Evolutionary conservation across 2,329 filamentous ascomycete species (phyloP).

Genomic region (Aspergillus niger): DNA sequence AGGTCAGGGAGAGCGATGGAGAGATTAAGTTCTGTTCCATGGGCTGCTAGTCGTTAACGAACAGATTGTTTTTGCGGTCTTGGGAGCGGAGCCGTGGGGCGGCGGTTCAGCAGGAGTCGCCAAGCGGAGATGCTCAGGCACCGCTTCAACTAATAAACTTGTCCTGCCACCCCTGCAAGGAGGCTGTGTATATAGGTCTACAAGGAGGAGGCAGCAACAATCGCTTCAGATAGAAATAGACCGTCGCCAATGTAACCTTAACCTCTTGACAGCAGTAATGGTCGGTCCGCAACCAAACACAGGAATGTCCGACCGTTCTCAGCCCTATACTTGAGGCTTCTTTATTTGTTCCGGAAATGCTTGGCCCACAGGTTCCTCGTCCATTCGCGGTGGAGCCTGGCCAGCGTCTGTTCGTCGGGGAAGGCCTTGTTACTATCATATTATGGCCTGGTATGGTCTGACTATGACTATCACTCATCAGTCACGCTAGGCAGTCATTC

Average conservation of each 20-base stretch:
- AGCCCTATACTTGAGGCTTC: slow-evolving; percentile 3
- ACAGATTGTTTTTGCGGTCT: slow-evolving; percentile 14
- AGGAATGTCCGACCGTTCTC: not conserved
- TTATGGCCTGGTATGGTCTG: not conserved
- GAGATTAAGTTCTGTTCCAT: slow-evolving; percentile 15
- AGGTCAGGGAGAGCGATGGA: slow-evolving; percentile 6
- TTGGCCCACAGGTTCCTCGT: slow-evolving; percentile 13
- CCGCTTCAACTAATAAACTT: not conserved
- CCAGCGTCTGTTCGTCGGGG: not conserved
- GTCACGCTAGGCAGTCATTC: not conserved
- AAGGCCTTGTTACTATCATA: not conserved
- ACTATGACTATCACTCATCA: not conserved
- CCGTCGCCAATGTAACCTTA: not conserved
- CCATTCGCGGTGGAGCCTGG: slow-evolving; percentile 5
- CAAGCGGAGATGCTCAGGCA: slow-evolving; percentile 5
- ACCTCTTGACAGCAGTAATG: not conserved
- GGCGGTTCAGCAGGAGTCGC: slow-evolving; percentile 15
- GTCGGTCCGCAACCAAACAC: not conserved
- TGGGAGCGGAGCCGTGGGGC: slow-evolving; percentile 19
- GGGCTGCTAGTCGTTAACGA: slow-evolving; percentile 6
- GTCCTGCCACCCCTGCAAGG: not conserved
- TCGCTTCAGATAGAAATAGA: not conserved
- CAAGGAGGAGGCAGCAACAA: not conserved
- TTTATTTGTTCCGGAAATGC: slow-evolving; percentile 2
- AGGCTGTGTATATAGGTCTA: not conserved